Evolutionary conservation across 1,139 yeast genomes (phyloP).

Genomic region (Geotrichum cucujoidarum): DNA sequence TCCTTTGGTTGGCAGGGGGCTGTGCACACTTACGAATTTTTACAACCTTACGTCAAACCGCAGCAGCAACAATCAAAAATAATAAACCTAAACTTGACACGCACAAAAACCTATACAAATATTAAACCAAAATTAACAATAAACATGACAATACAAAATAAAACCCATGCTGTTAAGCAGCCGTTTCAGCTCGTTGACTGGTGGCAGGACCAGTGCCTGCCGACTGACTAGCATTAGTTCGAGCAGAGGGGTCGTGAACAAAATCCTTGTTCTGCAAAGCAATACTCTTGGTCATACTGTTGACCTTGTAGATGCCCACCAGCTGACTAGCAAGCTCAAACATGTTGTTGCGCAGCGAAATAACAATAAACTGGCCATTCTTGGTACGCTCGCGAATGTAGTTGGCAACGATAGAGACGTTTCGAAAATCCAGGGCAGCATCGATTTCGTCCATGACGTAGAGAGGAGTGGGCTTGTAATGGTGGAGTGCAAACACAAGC

Average conservation of each 20-base stretch:
- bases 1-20: too few relatives aligned
- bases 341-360: conserved; percentile 94
- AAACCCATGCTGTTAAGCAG: too few relatives aligned
- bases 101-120: too few relatives aligned
- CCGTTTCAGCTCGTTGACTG: too few relatives aligned
- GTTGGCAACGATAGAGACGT: conserved; percentile 95
- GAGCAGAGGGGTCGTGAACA: not conserved
- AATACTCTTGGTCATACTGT: conserved; percentile 83
- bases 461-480: conserved; percentile 93
- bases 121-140: too few relatives aligned
- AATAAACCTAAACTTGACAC: too few relatives aligned
- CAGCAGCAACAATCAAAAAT: too few relatives aligned
- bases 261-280: conserved; percentile 62
- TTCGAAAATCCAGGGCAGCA: conserved; percentile 95
- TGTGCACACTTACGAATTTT: too few relatives aligned
- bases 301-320: conserved; percentile 92
- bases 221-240: too few relatives aligned
- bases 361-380: conserved; percentile 94
- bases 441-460: conserved; percentile 99
- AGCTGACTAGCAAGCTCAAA: conserved; percentile 91
- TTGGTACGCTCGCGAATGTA: conserved; percentile 93
- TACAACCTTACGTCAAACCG: too few relatives aligned
- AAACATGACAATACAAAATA: too few relatives aligned
- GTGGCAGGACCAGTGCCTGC: too few relatives aligned
- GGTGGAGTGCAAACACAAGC: conserved; percentile 91